Conservation (phyloP, 805 yeast genomes). For the Saitoella complicata region DNA sequence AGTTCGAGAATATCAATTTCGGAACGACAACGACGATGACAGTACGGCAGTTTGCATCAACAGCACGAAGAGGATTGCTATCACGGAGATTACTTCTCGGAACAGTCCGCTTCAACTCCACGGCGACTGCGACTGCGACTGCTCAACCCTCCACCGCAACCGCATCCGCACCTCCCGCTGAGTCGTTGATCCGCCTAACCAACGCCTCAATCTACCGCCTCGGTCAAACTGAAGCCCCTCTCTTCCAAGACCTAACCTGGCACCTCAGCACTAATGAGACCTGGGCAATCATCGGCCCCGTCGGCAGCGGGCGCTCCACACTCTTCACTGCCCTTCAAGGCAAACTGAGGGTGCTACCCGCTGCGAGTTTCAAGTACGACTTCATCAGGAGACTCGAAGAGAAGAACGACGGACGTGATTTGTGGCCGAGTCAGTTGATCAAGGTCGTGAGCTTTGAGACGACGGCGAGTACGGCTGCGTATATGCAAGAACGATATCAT, state of each 20-base stretch:
- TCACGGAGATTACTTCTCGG: too few relatives aligned
- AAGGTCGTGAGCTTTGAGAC: background rate
- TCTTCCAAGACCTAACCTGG: background rate
- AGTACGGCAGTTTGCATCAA: too few relatives aligned
- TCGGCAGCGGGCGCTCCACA: constrained; percentile 1
- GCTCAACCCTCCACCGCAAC: too few relatives aligned
- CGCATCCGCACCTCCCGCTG: too few relatives aligned
- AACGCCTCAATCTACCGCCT: too few relatives aligned
- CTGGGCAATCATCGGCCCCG: constrained; percentile 2
- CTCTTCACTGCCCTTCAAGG: background rate
- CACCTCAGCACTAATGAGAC: background rate
- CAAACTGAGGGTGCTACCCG: background rate
- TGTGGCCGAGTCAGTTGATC: background rate
- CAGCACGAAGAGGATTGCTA: too few relatives aligned
- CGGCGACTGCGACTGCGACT: too few relatives aligned
- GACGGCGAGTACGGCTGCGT: constrained; percentile 1
- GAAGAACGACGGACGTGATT: background rate
- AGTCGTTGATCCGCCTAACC: too few relatives aligned
- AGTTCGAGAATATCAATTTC: too few relatives aligned
- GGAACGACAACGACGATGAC: too few relatives aligned
- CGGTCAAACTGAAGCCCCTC: background rate
- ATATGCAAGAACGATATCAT: constrained; percentile 1
- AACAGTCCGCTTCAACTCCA: too few relatives aligned
- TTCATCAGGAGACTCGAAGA: background rate
- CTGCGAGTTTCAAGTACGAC: background rate